Evolutionary conservation across 2,329 filamentous ascomycete species (phyloP), one percentile per base, ranked within the genome.

Genomic region (Botryotinia narcissicola): DNA sequence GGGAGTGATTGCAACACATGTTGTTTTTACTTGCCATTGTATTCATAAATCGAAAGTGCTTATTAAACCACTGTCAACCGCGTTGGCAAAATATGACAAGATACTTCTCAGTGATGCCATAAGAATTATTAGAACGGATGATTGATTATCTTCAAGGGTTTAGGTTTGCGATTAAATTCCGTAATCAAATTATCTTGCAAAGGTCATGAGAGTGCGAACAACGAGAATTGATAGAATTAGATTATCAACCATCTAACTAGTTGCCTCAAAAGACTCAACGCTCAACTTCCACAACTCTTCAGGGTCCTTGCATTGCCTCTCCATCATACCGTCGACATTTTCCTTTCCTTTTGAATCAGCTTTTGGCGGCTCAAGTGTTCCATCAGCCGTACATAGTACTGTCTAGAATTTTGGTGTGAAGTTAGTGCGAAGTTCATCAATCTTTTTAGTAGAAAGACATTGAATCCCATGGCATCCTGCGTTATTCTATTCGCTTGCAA

Each of bases 261-360:
- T 18, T 20, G 14, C 60, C 29, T 67, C 51, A 61, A 64, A 72
- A 29, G 71, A 73, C 29, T 60, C 51, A 35, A 70, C 37, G 12
- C 64, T 70, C 20, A 73, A 54, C 29, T 48, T 62, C 54, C 66
- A 73, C 35, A 73, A 8, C 12, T 60, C 35, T 9, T 40, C 35
- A 1, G 71, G 66, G 44, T 73, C 66, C 25, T 20, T 60, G 42
- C 71, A 73, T 20, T 70, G 22, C 4, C 66, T 70, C n/a, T 70
- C 42, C 22, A 44, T 70, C 66, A 73, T 73, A 14, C 71, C 66
- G 54, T 70, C 66, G 1, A 73, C 46, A 57, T 70, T 70, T 42
- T 70, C 66, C 25, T 70, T 54, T 14, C 71, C 71, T 18, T 32
- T 46, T 1, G 44, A 61, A 54, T 73, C 32, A 40, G 22, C 18